These are phyloP conservation scores for Protomyces inouyei DNA, from an alignment of 1,139 yeast species.

Conservation along the genomic window DNA sequence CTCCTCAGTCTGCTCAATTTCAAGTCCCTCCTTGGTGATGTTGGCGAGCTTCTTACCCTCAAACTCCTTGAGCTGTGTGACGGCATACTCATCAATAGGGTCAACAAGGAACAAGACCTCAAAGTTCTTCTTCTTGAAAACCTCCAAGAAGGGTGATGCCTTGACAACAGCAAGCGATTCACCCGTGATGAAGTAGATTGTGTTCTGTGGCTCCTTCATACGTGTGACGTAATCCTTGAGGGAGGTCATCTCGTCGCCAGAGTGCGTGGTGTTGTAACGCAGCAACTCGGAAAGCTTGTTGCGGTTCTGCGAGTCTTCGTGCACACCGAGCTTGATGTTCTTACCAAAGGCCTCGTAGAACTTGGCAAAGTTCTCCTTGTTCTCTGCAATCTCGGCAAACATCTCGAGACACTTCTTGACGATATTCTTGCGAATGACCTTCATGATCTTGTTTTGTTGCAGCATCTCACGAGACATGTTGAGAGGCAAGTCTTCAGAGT, in stretches of 20 bases:
- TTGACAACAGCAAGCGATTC: constrained; percentile 96
- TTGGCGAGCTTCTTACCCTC: constrained; percentile 99
- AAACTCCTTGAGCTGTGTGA: constrained; percentile 98
- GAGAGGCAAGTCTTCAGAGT: constrained; percentile 98
- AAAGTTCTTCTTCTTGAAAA: constrained; percentile 95
- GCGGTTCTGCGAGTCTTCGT: constrained; percentile 99
- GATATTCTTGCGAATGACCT: constrained; percentile 98
- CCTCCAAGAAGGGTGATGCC: constrained; percentile 98
- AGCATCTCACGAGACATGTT: constrained; percentile 99
- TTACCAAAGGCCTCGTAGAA: constrained; percentile 97
- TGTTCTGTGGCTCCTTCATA: constrained; percentile 99
- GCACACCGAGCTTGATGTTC: constrained; percentile 98
- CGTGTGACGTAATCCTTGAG: constrained; percentile 96
- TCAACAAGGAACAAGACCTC: constrained; percentile 97
- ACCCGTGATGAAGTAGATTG: constrained; percentile 98
- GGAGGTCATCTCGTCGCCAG: constrained; percentile 88
- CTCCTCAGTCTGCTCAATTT: constrained; percentile 97
- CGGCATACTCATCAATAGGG: constrained; percentile 99
- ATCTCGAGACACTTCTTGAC: constrained; percentile 98
- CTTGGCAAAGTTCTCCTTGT: constrained; percentile 95
- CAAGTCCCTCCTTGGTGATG: constrained; percentile 93
- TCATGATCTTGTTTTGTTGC: constrained; percentile 99
- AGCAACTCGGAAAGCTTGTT: constrained; percentile 88
- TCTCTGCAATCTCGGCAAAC: constrained; percentile 98
- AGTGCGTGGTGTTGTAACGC: constrained; percentile 96